phyloP scores from a whole-genome alignment of 176 grass and related monocot species.

The Tillandsia fasciculata region DNA sequence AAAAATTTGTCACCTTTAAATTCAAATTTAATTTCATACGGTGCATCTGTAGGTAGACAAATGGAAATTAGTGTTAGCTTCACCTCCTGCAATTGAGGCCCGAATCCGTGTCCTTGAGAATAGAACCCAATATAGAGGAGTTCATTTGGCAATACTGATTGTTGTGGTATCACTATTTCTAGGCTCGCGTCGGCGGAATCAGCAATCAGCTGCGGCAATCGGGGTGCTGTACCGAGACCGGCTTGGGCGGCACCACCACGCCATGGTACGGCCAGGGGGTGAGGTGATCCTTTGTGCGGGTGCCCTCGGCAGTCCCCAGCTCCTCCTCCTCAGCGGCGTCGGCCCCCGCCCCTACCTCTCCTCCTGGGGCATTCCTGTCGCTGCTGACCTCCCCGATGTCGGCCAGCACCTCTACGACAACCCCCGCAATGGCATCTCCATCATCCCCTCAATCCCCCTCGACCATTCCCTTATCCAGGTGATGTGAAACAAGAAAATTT shows the following conservation, averaged over 20 bases:
- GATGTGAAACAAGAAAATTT: no score
- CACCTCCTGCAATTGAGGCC: no score
- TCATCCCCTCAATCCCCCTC: constrained; percentile 52
- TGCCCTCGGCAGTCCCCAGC: constrained; percentile 58
- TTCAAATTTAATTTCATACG: no score
- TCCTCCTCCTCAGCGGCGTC: constrained; percentile 69
- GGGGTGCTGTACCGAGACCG: constrained; percentile 65
- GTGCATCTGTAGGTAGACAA: no score
- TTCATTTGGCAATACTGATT: no score
- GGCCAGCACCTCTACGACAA: constrained; percentile 77
- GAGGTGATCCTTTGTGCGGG: constrained; percentile 82
- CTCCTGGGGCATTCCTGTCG: constrained; percentile 56
- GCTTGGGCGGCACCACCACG: constrained; percentile 50
- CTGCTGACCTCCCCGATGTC: constrained; percentile 33
- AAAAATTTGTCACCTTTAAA: no score
- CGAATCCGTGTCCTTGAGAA: no score
- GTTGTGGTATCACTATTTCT: no score
- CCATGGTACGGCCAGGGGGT: constrained; percentile 48
- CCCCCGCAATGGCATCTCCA: constrained; percentile 75
- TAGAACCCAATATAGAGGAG: no score
- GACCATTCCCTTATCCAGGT: constrained; percentile 80
- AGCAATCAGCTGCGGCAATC: constrained; percentile 27
- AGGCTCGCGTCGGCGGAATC: constrained; percentile 23
- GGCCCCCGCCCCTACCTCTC: constrained; percentile 52
- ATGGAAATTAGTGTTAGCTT: no score